These are phyloP conservation scores for Xylariaceae sp. DNA, from an alignment of 2,329 filamentous ascomycete species.

Conservation along the genomic window DNA sequence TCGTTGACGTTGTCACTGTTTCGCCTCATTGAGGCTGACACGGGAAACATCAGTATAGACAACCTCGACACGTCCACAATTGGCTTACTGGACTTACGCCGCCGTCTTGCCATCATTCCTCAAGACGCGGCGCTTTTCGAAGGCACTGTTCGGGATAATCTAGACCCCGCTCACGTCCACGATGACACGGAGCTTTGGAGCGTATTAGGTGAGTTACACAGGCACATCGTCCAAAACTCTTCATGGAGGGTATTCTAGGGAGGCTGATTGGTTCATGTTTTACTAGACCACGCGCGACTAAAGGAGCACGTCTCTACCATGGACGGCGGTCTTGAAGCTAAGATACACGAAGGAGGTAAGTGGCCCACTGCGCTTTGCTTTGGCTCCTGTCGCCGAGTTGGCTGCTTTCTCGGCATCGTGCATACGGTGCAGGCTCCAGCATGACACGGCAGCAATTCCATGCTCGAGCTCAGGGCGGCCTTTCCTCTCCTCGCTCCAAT, in stretches of 20 bases:
- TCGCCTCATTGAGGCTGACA: slow-evolving; percentile 85
- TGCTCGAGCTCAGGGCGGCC: not conserved
- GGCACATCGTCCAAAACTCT: slow-evolving; percentile 9
- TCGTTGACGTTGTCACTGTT: slow-evolving; percentile 90
- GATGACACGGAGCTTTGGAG: slow-evolving; percentile 98
- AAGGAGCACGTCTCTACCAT: slow-evolving; percentile 86
- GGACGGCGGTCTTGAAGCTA: slow-evolving; percentile 85
- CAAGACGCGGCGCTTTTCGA: slow-evolving; percentile 97
- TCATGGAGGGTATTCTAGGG: not conserved
- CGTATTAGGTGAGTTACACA: slow-evolving; percentile 68
- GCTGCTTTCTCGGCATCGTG: slow-evolving; percentile 26
- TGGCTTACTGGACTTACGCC: slow-evolving; percentile 81
- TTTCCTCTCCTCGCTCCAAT: not conserved
- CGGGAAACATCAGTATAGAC: slow-evolving; percentile 85
- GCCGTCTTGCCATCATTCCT: slow-evolving; percentile 91
- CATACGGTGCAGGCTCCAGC: slow-evolving; percentile 19
- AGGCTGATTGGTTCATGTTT: slow-evolving; percentile 33
- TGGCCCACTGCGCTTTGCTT: slow-evolving; percentile 31
- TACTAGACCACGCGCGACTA: slow-evolving; percentile 80
- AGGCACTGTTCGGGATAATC: slow-evolving; percentile 87
- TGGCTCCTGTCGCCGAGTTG: slow-evolving; percentile 28
- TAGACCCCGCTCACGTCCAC: slow-evolving; percentile 90
- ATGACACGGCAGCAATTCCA: slow-evolving; percentile 1
- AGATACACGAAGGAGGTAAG: slow-evolving; percentile 89
- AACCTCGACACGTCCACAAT: slow-evolving; percentile 84